Base-by-base conservation (phyloP, 768 basidiomycete genomes). In the Trametes meyenii region DNA sequence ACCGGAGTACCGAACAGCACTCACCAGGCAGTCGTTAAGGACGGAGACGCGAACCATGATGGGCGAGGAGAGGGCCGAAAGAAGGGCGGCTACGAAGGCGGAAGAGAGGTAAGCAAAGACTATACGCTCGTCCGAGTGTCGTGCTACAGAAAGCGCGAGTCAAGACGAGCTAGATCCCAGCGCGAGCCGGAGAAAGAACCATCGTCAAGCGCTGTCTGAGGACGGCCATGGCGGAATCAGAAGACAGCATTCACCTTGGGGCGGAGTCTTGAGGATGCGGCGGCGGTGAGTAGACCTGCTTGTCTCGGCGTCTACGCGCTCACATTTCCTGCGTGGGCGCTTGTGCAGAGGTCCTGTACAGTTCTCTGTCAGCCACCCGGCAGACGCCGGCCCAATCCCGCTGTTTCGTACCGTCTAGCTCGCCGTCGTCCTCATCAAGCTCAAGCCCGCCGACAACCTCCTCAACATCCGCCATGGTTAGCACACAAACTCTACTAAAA, bases 21-120 rank as follows among this genome's bases (percentile, higher is more conserved):
- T 72, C 68, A 79, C 81, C 58, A 81, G 74, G 72, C 79, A 91
- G 84, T 85, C 85, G 81, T 92, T 85, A 65, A 94, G 81, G 71
- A 94, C 92, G 67, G 92, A 92, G 55, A 93, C 82, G 79, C 91
- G 91, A 74, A 94, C 92, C 92, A 94, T 94, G 78, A 80, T 83
- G 72, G 51, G 63, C 54, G 24, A 62, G 55, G 23, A 39, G 61
- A 50, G 43, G 61, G 63, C 63, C 55, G 56, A 54, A 35, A 49
- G 51, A 55, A 55, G 40, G 66, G 63, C 62, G 61, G 67, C 68
- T 71, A 68, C 56, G 74, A 52, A 76, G 71, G 57, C 63, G 63
- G 63, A 65, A 62, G 29, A 52, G 33, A 50, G 57, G 21, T 71
- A 74, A 67, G 74, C 74, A 66, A 71, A 71, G 67, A 59, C 74